phyloP scores from a whole-genome alignment of 2,329 filamentous ascomycete species.

The Reticulascus tulasneorum region DNA sequence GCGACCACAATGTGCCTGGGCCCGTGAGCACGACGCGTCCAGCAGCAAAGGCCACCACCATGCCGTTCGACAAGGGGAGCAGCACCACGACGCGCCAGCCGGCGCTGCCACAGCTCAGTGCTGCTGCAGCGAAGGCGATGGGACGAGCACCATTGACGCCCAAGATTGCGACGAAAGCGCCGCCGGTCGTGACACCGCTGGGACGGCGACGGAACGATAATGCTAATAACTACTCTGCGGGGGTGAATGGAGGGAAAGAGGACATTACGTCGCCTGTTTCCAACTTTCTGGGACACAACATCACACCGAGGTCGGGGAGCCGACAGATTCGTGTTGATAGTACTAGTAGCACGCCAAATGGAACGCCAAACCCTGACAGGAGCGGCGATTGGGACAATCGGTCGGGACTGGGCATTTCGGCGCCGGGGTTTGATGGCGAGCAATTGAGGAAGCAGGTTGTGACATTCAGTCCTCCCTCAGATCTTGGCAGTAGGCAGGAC shows the following conservation, averaged over 20 bases:
- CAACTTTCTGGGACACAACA: slow-evolving; percentile 55
- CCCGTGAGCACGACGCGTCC: slow-evolving; percentile 1
- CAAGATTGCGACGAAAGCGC: slow-evolving; percentile 47
- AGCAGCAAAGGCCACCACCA: slow-evolving; percentile 10
- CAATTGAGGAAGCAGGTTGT: slow-evolving; percentile 24
- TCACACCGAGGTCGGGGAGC: slow-evolving; percentile 75
- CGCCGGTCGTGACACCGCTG: slow-evolving; percentile 38
- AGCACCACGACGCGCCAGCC: slow-evolving; percentile 51
- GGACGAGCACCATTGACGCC: slow-evolving; percentile 48
- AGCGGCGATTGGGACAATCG: slow-evolving; percentile 40
- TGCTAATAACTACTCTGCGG: slow-evolving; percentile 18
- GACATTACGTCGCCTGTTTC: slow-evolving; percentile 50
- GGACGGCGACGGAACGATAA: slow-evolving; percentile 19
- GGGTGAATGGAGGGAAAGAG: slow-evolving; percentile 31
- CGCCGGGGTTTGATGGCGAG: slow-evolving; percentile 23
- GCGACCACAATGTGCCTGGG: slow-evolving; percentile 17
- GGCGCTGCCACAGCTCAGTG: slow-evolving; percentile 65
- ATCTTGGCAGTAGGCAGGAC: slow-evolving; percentile 22
- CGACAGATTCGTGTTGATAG: slow-evolving; percentile 71
- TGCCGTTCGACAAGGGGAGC: slow-evolving; percentile 46
- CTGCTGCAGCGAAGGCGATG: slow-evolving; percentile 53
- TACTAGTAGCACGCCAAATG: slow-evolving; percentile 60
- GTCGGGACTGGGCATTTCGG: too few relatives aligned
- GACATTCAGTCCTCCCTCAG: slow-evolving; percentile 36
- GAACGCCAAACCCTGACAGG: slow-evolving; percentile 49